Percentiles rank a stretch among this genome's conserved stretches.
Conservation (phyloP, 2,329 filamentous ascomycete genomes). For the Emydomyces testavorans region DNA sequence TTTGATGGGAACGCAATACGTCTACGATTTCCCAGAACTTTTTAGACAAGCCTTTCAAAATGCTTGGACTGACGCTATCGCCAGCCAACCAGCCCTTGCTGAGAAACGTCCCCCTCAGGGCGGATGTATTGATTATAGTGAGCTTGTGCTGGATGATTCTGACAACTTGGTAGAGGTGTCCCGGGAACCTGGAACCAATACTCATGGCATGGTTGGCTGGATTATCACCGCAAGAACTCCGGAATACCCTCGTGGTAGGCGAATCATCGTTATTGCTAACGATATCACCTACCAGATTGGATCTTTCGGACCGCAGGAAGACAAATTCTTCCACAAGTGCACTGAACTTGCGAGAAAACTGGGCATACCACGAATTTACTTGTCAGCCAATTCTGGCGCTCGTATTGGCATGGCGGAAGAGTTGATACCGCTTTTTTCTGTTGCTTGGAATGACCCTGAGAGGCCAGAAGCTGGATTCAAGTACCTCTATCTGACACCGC, state of each 20-base stretch:
- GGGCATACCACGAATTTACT: constrained; percentile 91
- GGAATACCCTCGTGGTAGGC: constrained; percentile 83
- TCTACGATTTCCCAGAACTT: constrained; percentile 98
- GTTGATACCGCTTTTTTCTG: constrained; percentile 91
- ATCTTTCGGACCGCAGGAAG: constrained; percentile 90
- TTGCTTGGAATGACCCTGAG: constrained; percentile 79
- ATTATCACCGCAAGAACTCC: constrained; percentile 87
- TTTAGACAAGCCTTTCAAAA: constrained; percentile 98
- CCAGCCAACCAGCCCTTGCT: constrained; percentile 60
- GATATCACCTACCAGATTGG: constrained; percentile 99
- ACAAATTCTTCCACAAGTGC: constrained; percentile 98
- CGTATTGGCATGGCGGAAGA: constrained; percentile 94
- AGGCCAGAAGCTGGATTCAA: constrained; percentile 87
- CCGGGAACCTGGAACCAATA: constrained; percentile 89
- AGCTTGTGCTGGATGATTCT: constrained; percentile 87
- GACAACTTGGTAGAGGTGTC: constrained; percentile 88
- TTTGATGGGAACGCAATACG: constrained; percentile 97
- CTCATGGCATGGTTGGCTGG: constrained; percentile 97
- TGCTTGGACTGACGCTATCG: constrained; percentile 68
- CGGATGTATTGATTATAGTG: constrained; percentile 86
- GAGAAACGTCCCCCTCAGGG: constrained; percentile 74
- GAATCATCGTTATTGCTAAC: constrained; percentile 95
- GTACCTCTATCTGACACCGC: constrained; percentile 85
- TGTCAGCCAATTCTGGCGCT: constrained; percentile 97
- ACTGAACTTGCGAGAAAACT: constrained; percentile 89